These are phyloP conservation scores for Candida easanensis DNA, from an alignment of 805 yeast genomes.

Conservation along the genomic window DNA sequence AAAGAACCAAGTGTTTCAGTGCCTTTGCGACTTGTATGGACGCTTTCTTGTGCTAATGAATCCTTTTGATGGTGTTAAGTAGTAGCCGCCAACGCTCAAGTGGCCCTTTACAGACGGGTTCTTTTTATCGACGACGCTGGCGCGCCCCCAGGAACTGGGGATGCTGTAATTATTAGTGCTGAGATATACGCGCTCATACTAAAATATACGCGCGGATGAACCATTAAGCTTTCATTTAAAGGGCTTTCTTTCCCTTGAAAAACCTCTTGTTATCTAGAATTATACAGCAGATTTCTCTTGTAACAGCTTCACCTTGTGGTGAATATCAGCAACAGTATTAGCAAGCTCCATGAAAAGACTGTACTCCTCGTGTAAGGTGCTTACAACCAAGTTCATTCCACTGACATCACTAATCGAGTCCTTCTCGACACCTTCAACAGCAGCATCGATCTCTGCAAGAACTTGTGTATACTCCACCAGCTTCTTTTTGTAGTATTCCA, in stretches of 20 bases:
- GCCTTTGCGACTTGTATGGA: too few relatives aligned
- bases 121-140: constrained; percentile 13
- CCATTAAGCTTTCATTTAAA: too few relatives aligned
- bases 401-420: constrained; percentile 41
- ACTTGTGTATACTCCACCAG: constrained; percentile 49
- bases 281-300: constrained; percentile 18
- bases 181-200: not conserved
- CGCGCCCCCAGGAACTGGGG: not conserved
- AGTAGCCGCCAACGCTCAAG: too few relatives aligned
- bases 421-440: constrained; percentile 58
- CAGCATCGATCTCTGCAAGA: constrained; percentile 52
- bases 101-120: not conserved
- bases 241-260: too few relatives aligned
- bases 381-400: constrained; percentile 50
- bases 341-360: constrained; percentile 71
- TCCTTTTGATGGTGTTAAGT: too few relatives aligned
- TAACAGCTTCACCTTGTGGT: constrained; percentile 43
- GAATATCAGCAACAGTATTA: constrained; percentile 69
- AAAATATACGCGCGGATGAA: not conserved
- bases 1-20: not conserved
- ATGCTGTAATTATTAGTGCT: not conserved
- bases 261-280: not conserved
- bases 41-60: not conserved
- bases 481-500: constrained; percentile 36
- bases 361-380: constrained; percentile 66